phyloP scores from a whole-genome alignment of 73 alveolate genomes.

The Uronychia binucleata region DNA sequence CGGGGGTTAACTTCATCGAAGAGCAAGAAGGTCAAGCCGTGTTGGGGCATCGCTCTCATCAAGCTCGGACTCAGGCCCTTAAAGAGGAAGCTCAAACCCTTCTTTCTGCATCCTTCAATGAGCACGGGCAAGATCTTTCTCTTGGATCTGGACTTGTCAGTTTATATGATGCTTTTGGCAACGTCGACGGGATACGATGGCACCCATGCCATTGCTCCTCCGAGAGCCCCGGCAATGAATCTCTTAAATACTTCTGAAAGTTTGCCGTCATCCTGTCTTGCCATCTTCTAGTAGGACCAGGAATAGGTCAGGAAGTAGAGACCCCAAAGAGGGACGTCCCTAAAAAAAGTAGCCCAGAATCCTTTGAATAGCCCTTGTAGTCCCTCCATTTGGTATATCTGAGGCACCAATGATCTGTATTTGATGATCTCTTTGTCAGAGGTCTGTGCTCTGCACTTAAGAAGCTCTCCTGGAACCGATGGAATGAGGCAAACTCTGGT shows the following conservation, averaged over 20 bases:
- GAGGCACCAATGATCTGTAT: neutral
- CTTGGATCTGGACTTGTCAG: neutral
- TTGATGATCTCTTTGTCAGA: too few relatives aligned
- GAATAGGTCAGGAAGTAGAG: neutral
- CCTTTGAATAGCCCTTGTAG: neutral
- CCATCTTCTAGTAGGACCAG: neutral
- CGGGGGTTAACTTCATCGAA: neutral
- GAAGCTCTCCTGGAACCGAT: neutral
- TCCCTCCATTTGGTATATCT: neutral
- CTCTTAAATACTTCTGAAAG: neutral
- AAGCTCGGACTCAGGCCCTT: neutral
- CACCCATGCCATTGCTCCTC: neutral
- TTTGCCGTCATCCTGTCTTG: neutral
- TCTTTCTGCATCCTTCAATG: neutral
- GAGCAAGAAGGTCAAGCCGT: neutral
- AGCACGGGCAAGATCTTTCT: neutral
- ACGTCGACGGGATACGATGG: neutral
- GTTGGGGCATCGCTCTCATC: neutral
- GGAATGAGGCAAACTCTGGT: neutral
- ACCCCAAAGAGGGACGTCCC: slow-evolving; percentile 62
- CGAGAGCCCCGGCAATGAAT: neutral
- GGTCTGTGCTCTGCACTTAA: neutral
- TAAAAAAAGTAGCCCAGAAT: slow-evolving; percentile 39
- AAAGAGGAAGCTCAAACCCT: neutral
- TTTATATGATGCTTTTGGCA: neutral